A percentile compares a stretch with the other conserved stretches of the same genome.
These are phyloP conservation scores for Cladorrhinum sp. DNA, from an alignment of 2,329 filamentous ascomycete species.

Conservation along the genomic window DNA sequence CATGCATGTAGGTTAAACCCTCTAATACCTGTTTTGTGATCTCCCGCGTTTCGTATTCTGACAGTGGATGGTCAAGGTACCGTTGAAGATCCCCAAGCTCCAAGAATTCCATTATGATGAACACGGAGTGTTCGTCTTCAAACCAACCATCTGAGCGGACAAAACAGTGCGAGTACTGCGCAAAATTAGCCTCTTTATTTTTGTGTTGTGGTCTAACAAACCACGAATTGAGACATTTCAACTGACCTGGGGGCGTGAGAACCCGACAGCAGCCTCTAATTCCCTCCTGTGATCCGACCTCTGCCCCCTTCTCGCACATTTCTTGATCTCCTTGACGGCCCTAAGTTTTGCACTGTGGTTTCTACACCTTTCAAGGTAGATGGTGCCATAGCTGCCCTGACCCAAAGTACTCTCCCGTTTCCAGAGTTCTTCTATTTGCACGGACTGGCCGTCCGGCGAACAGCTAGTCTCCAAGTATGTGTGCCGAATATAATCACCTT, in stretches of 20 bases:
- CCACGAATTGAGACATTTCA: not conserved
- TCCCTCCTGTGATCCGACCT: conserved; percentile 4
- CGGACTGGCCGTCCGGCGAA: not conserved
- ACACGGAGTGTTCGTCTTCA: conserved; percentile 16
- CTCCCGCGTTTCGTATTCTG: conserved; percentile 14
- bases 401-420: conserved; percentile 7
- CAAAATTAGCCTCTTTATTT: not conserved
- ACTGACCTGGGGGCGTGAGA: conserved; percentile 7
- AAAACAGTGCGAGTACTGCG: conserved; percentile 22
- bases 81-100: conserved; percentile 23
- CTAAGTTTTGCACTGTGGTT: not conserved
- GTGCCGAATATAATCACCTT: conserved; percentile 1
- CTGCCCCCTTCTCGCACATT: not conserved
- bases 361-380: conserved; percentile 13
- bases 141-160: conserved; percentile 27
- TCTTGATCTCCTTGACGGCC: not conserved
- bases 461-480: conserved; percentile 1
- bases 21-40: conserved; percentile 22
- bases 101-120: conserved; percentile 28
- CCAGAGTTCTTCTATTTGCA: conserved; percentile 10
- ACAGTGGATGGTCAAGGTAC: conserved; percentile 11
- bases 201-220: not conserved
- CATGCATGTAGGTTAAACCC: conserved; percentile 25
- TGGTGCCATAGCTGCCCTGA: conserved; percentile 11
- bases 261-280: conserved; percentile 2